Percentiles rank a stretch among this genome's conserved stretches.
Conservation (phyloP, 768 basidiomycete species). For the Boletellus ananas region DNA sequence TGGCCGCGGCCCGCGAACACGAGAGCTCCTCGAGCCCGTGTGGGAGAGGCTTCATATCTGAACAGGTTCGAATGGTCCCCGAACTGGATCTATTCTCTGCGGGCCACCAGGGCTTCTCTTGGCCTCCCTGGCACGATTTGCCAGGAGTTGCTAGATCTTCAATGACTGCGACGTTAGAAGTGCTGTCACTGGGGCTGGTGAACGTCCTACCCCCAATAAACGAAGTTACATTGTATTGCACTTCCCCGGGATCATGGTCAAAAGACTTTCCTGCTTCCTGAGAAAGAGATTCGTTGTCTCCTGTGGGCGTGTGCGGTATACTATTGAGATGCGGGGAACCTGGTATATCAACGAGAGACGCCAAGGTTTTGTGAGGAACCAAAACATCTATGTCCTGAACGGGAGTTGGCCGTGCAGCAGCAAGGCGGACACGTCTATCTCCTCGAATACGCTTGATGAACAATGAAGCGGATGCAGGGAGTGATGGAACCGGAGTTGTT, state of each 20-base stretch:
- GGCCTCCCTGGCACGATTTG: constrained; percentile 8
- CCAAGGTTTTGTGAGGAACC: constrained; percentile 29
- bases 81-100: constrained; percentile 3
- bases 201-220: constrained; percentile 53
- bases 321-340: constrained; percentile 10
- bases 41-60: background rate
- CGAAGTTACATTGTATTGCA: constrained; percentile 69
- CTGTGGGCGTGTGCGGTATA: constrained; percentile 17
- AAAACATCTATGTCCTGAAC: constrained; percentile 3
- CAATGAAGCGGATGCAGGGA: constrained; percentile 13
- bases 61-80: background rate
- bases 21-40: background rate
- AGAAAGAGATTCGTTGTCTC: constrained; percentile 11
- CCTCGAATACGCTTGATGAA: constrained; percentile 21
- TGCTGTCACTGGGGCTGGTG: background rate
- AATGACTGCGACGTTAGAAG: constrained; percentile 4
- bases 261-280: constrained; percentile 12
- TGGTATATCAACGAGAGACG: constrained; percentile 20
- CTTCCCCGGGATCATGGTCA: constrained; percentile 43
- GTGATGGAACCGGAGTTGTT: constrained; percentile 15
- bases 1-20: background rate
- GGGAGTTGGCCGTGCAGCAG: constrained; percentile 4
- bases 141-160: constrained; percentile 35
- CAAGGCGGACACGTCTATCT: constrained; percentile 18
- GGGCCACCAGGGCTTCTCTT: constrained; percentile 4